Conservation (phyloP, 768 basidiomycete genomes). For the Rhodotorula paludigena region DNA sequence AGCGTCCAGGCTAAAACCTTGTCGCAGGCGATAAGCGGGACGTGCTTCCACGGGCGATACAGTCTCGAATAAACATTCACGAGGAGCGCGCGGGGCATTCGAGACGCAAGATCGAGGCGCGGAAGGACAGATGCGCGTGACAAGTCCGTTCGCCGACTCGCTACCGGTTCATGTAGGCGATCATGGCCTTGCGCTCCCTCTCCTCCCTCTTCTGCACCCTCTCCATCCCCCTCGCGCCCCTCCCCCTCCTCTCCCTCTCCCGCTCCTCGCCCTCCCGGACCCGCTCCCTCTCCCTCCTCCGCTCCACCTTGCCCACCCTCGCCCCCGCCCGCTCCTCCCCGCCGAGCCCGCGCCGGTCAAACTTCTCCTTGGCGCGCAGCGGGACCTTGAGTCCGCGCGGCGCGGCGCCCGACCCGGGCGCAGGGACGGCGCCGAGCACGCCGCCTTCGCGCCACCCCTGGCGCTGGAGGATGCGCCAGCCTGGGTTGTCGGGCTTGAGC, state of each 20-base stretch:
- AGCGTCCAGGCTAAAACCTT: too few relatives aligned
- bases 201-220: slow-evolving; percentile 1
- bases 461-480: slow-evolving; percentile 11
- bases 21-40: too few relatives aligned
- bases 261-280: background rate
- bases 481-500: background rate
- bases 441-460: slow-evolving; percentile 29
- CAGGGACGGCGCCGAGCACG: background rate
- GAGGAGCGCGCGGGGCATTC: too few relatives aligned
- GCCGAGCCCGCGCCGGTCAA: slow-evolving; percentile 18
- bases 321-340: background rate
- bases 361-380: slow-evolving; percentile 29
- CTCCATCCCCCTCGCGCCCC: slow-evolving; percentile 8
- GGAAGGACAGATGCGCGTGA: too few relatives aligned
- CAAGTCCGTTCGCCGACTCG: accelerated
- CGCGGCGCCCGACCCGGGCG: background rate
- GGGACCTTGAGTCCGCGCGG: slow-evolving; percentile 20
- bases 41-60: too few relatives aligned
- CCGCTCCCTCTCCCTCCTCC: slow-evolving; percentile 62
- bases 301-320: background rate
- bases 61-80: too few relatives aligned
- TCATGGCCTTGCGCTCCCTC: slow-evolving; percentile 60
- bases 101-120: too few relatives aligned
- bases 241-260: slow-evolving; percentile 44
- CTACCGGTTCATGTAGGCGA: slow-evolving; percentile 56